A percentile compares a stretch with the other conserved stretches of the same genome.
Conservation (phyloP, 306 rosid genomes). For the Vigna radiata region DNA sequence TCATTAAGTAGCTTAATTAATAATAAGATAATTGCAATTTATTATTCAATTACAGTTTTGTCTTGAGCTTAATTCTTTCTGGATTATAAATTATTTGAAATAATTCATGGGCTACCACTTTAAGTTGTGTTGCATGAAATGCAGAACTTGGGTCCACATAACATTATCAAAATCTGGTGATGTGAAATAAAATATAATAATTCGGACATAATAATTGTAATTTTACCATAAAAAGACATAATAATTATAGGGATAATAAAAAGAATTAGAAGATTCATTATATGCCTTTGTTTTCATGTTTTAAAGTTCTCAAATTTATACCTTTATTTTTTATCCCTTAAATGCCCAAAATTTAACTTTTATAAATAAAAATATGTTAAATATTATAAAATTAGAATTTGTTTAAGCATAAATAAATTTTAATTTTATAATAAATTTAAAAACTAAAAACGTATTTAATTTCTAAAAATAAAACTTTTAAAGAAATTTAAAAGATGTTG, state of each 20-base stretch:
- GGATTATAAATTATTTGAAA: neutral
- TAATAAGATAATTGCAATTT: neutral
- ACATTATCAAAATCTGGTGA: neutral
- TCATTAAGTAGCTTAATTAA: slow-evolving; percentile 4
- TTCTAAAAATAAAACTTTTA: no score
- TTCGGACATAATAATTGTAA: neutral
- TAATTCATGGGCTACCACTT: neutral
- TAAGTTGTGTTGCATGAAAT: neutral
- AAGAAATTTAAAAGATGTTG: no score
- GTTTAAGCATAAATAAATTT: no score
- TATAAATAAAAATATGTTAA: no score
- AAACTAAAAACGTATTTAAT: no score
- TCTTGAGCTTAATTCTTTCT: neutral
- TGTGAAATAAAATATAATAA: slow-evolving; percentile 12
- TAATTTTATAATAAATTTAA: no score
- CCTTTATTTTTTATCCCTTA: no score
- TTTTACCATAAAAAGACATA: neutral
- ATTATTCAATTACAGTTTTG: neutral
- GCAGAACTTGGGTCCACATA: neutral
- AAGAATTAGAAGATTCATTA: neutral
- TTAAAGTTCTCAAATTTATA: no score
- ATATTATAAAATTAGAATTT: no score
- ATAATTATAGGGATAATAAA: slow-evolving; percentile 12
- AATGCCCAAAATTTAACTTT: no score
- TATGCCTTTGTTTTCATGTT: no score